Evolutionary conservation across 2,329 filamentous ascomycete genomes (phyloP).

Genomic region (Reticulascus tulasneorum): DNA sequence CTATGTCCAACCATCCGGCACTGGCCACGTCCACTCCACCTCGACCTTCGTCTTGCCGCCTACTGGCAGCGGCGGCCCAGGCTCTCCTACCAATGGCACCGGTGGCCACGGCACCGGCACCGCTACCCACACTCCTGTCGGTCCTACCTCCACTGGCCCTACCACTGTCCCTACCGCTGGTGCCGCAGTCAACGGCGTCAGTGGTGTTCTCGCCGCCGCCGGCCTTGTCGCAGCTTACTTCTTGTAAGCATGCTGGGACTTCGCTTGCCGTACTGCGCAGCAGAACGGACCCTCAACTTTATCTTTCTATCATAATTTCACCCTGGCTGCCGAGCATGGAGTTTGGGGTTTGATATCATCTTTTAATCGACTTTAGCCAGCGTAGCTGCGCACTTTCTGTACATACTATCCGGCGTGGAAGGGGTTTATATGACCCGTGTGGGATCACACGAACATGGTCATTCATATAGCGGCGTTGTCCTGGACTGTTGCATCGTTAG

Average conservation of each 20-base stretch:
- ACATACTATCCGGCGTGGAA: too few species aligned
- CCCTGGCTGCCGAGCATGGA: too few species aligned
- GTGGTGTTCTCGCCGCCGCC: conserved; percentile 30
- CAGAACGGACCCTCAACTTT: too few species aligned
- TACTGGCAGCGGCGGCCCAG: not conserved
- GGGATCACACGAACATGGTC: too few species aligned
- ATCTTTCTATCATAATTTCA: too few species aligned
- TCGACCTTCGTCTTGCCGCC: not conserved
- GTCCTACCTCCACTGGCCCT: conserved; percentile 11
- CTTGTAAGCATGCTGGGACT: conserved; percentile 35
- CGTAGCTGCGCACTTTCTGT: too few species aligned
- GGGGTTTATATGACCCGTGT: too few species aligned
- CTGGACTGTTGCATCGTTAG: too few species aligned
- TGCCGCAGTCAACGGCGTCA: conserved; percentile 24
- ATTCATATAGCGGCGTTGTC: too few species aligned
- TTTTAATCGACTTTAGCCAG: too few species aligned
- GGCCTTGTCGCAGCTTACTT: conserved; percentile 37
- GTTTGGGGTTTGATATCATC: too few species aligned
- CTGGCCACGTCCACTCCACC: not conserved
- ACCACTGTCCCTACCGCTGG: conserved; percentile 20
- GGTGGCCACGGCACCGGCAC: conserved; percentile 5
- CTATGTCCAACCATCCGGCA: not conserved
- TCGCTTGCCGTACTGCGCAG: too few species aligned
- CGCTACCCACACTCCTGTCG: conserved; percentile 5
- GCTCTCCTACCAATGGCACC: not conserved